A percentile compares a stretch with the other conserved stretches of the same genome.
Conservation (phyloP, 1,284 basidiomycete genomes). For the Ceratobasidium sp. region DNA sequence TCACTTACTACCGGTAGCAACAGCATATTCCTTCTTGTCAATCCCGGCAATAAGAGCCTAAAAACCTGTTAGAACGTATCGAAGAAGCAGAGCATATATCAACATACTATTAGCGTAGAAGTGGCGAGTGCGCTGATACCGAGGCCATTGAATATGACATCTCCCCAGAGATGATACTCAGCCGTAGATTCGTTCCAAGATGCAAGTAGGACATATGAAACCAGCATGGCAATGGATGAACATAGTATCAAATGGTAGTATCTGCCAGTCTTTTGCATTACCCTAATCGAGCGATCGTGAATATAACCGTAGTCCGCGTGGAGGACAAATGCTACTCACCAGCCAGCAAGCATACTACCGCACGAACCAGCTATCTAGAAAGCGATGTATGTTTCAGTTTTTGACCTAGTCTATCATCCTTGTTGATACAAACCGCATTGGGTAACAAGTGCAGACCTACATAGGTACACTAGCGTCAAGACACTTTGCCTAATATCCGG, state of each 20-base stretch:
- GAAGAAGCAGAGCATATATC: conserved; percentile 46
- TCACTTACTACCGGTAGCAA: conserved; percentile 85
- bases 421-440: conserved; percentile 27
- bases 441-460: conserved; percentile 52
- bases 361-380: conserved; percentile 76
- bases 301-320: background rate
- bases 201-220: conserved; percentile 67
- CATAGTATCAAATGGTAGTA: conserved; percentile 78
- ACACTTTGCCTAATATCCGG: no score
- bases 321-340: conserved; percentile 64
- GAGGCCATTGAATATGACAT: conserved; percentile 82
- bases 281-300: conserved; percentile 8
- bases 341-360: conserved; percentile 87
- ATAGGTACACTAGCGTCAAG: no score
- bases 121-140: conserved; percentile 87
- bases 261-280: conserved; percentile 84
- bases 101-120: conserved; percentile 79
- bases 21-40: conserved; percentile 82
- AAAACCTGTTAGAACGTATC: conserved; percentile 41
- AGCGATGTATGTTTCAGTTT: background rate
- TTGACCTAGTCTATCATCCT: background rate
- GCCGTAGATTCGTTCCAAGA: conserved; percentile 75
- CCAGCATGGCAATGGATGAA: conserved; percentile 68
- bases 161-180: conserved; percentile 76
- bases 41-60: conserved; percentile 89